phyloP scores from a whole-genome alignment of 2,329 filamentous ascomycete genomes.

The Acephala macrosclerotiorum region DNA sequence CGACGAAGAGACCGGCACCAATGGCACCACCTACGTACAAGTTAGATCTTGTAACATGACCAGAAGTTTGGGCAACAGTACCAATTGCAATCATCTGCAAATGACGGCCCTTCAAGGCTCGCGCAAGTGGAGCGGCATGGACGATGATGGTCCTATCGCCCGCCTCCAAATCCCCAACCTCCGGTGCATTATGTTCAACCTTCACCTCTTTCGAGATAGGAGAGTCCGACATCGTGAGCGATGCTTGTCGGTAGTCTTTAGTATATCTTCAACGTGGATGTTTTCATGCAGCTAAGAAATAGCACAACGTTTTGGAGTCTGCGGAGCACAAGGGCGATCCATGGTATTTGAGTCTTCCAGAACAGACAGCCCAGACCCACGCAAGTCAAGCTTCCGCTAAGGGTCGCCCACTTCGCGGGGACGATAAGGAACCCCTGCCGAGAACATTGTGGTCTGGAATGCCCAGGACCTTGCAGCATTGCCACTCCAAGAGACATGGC shows the following conservation, averaged over 20 bases:
- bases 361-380: neutral
- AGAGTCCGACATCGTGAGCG: constrained; percentile 2
- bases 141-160: constrained; percentile 26
- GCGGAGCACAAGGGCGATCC: neutral
- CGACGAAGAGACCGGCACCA: constrained; percentile 75
- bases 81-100: constrained; percentile 58
- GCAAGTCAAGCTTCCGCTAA: constrained; percentile 3
- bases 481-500: neutral
- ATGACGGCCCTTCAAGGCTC: constrained; percentile 51
- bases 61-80: constrained; percentile 11
- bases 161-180: constrained; percentile 4
- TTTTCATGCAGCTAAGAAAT: constrained; percentile 2
- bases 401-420: neutral
- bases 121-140: constrained; percentile 22
- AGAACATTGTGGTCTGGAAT: neutral
- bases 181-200: neutral
- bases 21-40: constrained; percentile 57
- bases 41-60: neutral
- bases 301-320: neutral
- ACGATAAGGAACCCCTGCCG: constrained; percentile 7
- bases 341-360: constrained; percentile 8
- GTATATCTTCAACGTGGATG: neutral
- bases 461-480: neutral
- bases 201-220: constrained; percentile 1
- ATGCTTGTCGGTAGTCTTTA: neutral